Percentiles rank a stretch among this genome's conserved stretches.
Evolutionary conservation across 768 basidiomycete species (phyloP).

Genomic region (Chalciporus sphaerocephalus): DNA sequence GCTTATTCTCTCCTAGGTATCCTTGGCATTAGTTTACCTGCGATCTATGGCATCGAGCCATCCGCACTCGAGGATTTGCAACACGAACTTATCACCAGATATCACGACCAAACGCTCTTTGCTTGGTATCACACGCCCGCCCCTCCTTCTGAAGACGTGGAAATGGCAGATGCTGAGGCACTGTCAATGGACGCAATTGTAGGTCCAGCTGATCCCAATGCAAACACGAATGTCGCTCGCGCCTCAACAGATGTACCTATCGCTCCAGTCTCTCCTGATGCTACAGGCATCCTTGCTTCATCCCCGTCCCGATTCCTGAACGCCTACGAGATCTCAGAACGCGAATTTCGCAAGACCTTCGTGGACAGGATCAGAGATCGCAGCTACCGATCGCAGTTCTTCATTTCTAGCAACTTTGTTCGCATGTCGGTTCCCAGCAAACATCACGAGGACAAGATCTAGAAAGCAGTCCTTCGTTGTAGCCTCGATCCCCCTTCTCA

Average conservation of each 20-base stretch:
- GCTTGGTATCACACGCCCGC: too few species aligned
- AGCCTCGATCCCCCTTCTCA: slow-evolving; percentile 16
- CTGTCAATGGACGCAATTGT: too few species aligned
- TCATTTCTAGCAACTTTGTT: slow-evolving; percentile 19
- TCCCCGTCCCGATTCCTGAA: slow-evolving; percentile 22
- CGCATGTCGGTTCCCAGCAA: slow-evolving; percentile 21
- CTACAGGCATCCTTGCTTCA: slow-evolving; percentile 22
- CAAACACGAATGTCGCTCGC: too few species aligned
- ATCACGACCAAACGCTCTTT: too few species aligned
- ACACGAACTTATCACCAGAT: too few species aligned
- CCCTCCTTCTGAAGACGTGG: slow-evolving; percentile 14
- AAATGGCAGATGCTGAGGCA: slow-evolving; percentile 9
- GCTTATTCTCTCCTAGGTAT: slow-evolving; percentile 22
- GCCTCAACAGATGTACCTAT: too few species aligned
- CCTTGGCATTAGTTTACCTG: slow-evolving; percentile 13
- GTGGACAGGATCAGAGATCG: slow-evolving; percentile 10
- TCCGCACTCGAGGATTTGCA: slow-evolving; percentile 9
- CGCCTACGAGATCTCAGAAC: slow-evolving; percentile 21
- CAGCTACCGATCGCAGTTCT: slow-evolving; percentile 15
- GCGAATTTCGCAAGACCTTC: slow-evolving; percentile 18
- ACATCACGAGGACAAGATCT: slow-evolving; percentile 10
- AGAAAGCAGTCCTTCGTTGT: slow-evolving; percentile 21
- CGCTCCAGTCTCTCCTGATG: neutral
- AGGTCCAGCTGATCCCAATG: too few species aligned
- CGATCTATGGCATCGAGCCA: slow-evolving; percentile 22